Conservation (phyloP, 2,329 filamentous ascomycete genomes). For the Alternaria infectoria region DNA sequence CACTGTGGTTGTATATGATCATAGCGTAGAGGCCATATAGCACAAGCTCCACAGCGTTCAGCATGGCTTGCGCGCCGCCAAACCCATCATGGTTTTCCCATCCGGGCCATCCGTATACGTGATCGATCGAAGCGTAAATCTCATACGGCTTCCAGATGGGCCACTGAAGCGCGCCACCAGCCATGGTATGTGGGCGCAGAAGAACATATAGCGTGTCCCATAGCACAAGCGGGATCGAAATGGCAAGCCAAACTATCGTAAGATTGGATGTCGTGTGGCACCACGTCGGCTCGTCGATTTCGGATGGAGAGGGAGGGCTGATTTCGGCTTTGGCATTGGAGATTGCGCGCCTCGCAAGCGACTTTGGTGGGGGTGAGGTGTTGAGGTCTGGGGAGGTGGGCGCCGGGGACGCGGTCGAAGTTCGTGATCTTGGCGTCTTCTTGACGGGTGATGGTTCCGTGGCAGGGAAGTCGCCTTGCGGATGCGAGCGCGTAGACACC, state of each 20-base stretch:
- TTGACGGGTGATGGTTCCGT: slow-evolving; percentile 46
- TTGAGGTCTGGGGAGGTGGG: slow-evolving; percentile 29
- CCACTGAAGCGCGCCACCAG: slow-evolving; percentile 73
- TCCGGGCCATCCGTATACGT: slow-evolving; percentile 80
- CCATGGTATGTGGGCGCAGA: slow-evolving; percentile 80
- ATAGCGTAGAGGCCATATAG: slow-evolving; percentile 70
- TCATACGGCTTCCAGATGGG: slow-evolving; percentile 79
- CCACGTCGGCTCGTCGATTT: slow-evolving; percentile 49
- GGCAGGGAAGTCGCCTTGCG: slow-evolving; percentile 43
- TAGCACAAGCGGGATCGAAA: slow-evolving; percentile 77
- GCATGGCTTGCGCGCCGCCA: slow-evolving; percentile 72
- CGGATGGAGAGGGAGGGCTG: slow-evolving; percentile 29
- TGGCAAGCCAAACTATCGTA: slow-evolving; percentile 71
- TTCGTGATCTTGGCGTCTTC: slow-evolving; percentile 41
- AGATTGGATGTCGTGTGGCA: slow-evolving; percentile 66
- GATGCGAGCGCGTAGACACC: slow-evolving; percentile 51
- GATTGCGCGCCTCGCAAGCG: slow-evolving; percentile 32
- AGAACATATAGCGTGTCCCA: slow-evolving; percentile 86
- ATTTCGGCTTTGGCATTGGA: slow-evolving; percentile 24
- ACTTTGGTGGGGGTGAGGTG: slow-evolving; percentile 22
- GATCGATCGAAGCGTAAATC: slow-evolving; percentile 79
- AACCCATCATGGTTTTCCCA: slow-evolving; percentile 73
- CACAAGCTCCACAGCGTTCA: slow-evolving; percentile 72
- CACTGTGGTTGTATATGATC: slow-evolving; percentile 55
- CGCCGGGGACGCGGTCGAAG: slow-evolving; percentile 42